Base-by-base conservation (phyloP, 2,329 filamentous ascomycete genomes). In the Trichoderma guizhouense region DNA sequence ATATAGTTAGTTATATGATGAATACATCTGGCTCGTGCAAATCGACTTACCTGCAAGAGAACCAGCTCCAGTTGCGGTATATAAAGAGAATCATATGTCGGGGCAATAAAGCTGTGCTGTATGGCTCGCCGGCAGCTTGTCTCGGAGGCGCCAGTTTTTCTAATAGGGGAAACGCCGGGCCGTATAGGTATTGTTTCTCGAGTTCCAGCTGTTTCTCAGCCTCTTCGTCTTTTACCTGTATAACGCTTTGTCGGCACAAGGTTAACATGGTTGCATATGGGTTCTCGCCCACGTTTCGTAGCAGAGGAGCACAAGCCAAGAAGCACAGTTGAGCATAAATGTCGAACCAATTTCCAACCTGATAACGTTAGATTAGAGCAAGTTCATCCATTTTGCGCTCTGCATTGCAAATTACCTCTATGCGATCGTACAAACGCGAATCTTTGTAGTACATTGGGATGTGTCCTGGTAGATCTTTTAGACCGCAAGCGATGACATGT, bases 31-130 rank as follows among this genome's bases (percentile, higher is more conserved):
- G 9, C 21, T 43, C 9, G 11, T 0, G 0, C 1, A 15, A 12
- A 21, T 21, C 14, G 3, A 67, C 72, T 53, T 73, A 77, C 77
- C 53, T 58, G 5, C 73, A 70, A 8, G 76, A 73, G 28, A 76
- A 77, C 30, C 65, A 72, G 30, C 78, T 75, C 77, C 77, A 78
- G 61, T 76, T 75, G 1, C 77, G 75, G 36, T 77, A 47, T 7
- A 78, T 5, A 11, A 78, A 63, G 2, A 74, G 76, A 39, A 39
- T 39, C 9, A 75, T 18, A 11, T 43, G 63, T 7, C 78, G 78
- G 21, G 75, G 76, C 21, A 71, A 5, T 2, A 61, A 43, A n/a
- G 32, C 64, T 8, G 51, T 28, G 5, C 26, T 53, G 11, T 36
- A 43, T 0, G 12, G 21, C 1, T 71, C 51, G 8, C 34, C 36